A percentile compares a stretch with the other conserved stretches of the same genome.
These are phyloP conservation scores for Paecilomyces sp. DNA, from an alignment of 2,329 filamentous ascomycete species.

Conservation along the genomic window DNA sequence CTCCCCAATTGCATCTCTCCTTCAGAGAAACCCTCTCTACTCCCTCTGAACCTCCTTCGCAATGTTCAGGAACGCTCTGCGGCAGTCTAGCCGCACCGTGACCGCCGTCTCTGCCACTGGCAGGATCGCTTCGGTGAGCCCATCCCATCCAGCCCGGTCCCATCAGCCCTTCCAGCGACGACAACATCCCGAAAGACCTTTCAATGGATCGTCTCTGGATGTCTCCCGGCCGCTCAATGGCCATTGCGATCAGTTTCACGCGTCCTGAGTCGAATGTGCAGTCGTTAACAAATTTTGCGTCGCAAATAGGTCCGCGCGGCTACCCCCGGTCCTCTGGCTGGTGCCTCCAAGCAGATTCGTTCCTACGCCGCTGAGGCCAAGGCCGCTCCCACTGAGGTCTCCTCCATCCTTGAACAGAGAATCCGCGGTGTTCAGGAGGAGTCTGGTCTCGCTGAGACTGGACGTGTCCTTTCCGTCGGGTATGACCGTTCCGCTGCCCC, in stretches of 20 bases:
- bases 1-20: slow-evolving; percentile 35
- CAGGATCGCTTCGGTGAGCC: slow-evolving; percentile 92
- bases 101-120: slow-evolving; percentile 86
- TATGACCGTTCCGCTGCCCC: slow-evolving; percentile 51
- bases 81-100: slow-evolving; percentile 92
- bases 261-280: slow-evolving; percentile 36
- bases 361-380: slow-evolving; percentile 90
- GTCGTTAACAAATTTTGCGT: slow-evolving; percentile 40
- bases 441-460: slow-evolving; percentile 92
- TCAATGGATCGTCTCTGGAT: slow-evolving; percentile 13
- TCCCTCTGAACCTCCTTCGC: slow-evolving; percentile 40
- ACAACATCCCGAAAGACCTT: slow-evolving; percentile 1
- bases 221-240: slow-evolving; percentile 11
- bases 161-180: slow-evolving; percentile 42
- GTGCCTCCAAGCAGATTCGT: slow-evolving; percentile 65
- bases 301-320: slow-evolving; percentile 69
- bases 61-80: slow-evolving; percentile 98
- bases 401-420: slow-evolving; percentile 97
- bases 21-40: slow-evolving; percentile 36
- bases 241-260: slow-evolving; percentile 14
- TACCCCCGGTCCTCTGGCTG: slow-evolving; percentile 69
- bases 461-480: slow-evolving; percentile 97
- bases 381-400: slow-evolving; percentile 94
- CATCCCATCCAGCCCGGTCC: slow-evolving; percentile 39
- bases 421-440: slow-evolving; percentile 99